Conservation (phyloP, 2,329 filamentous ascomycete genomes). For the Paecilomyces sp. region DNA sequence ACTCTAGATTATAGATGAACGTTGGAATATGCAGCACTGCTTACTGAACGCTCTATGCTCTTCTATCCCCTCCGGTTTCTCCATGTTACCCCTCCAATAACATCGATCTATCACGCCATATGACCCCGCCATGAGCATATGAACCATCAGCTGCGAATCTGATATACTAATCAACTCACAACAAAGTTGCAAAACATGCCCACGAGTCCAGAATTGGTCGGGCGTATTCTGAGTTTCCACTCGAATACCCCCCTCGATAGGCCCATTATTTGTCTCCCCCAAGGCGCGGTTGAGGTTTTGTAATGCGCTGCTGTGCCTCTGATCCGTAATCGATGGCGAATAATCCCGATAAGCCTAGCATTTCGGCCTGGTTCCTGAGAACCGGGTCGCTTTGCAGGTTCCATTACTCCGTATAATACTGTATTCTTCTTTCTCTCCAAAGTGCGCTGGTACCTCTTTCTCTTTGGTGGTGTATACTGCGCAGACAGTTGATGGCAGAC, state of each 20-base stretch:
- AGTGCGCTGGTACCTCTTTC: background rate
- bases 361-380: background rate
- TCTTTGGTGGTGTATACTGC: background rate
- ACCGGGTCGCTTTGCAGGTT: background rate
- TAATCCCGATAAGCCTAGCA: background rate
- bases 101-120: background rate
- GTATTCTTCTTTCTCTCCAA: background rate
- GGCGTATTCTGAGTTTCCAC: background rate
- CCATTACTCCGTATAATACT: background rate
- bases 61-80: background rate
- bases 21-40: background rate
- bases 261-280: background rate
- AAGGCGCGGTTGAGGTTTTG: background rate
- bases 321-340: background rate
- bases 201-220: background rate
- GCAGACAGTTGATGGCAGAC: background rate
- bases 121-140: background rate
- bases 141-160: background rate
- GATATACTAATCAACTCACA: background rate
- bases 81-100: background rate
- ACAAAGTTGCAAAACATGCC: background rate
- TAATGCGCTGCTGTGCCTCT: background rate
- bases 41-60: background rate
- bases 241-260: background rate
- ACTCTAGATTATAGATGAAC: background rate